phyloP scores from a whole-genome alignment of 345 rosid species.

The Balakata baccata region DNA sequence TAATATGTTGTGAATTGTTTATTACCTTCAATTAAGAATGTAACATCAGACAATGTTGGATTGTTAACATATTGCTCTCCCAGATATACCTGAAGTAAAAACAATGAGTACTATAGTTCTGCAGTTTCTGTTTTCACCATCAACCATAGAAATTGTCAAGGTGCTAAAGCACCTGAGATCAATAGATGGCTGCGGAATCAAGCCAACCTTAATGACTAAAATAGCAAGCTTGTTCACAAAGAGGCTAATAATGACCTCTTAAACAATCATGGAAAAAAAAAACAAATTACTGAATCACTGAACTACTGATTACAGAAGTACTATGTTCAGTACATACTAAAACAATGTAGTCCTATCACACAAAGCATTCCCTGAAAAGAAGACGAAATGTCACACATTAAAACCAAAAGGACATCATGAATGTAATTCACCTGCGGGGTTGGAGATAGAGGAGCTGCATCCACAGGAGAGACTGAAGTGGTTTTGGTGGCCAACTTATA shows the following conservation, averaged over 20 bases:
- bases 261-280: not conserved
- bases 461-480: constrained; percentile 42
- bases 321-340: not conserved
- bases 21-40: constrained; percentile 66
- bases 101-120: not conserved
- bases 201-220: not conserved
- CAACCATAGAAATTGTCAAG: not conserved
- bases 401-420: not conserved
- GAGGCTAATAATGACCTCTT: not conserved
- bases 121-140: not conserved
- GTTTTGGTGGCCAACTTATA: constrained; percentile 55
- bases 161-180: not conserved
- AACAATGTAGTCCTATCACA: not conserved
- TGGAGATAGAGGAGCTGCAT: constrained; percentile 67
- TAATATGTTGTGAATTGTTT: not conserved
- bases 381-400: not conserved
- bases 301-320: not conserved
- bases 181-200: not conserved
- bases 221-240: not conserved
- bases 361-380: not conserved
- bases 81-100: constrained; percentile 48
- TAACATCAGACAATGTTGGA: constrained; percentile 63
- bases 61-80: constrained; percentile 70
- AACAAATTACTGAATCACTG: not conserved
- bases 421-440: constrained; percentile 42